phyloP scores from a whole-genome alignment of 345 rosid species.

The Noccaea bulbosa region DNA sequence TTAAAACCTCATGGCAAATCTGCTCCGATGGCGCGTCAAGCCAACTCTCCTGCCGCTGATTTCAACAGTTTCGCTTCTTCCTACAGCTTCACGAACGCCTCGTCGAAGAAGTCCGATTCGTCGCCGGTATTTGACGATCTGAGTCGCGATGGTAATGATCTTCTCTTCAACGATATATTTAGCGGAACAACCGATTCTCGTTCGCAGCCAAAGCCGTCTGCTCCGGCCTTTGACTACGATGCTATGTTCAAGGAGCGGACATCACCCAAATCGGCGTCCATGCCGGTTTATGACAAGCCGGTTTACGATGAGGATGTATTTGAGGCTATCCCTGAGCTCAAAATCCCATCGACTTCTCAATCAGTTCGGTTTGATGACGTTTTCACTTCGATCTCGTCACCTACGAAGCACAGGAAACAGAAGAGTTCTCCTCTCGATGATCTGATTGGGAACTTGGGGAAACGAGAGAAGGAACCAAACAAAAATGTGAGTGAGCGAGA shows the following conservation, averaged over 20 bases:
- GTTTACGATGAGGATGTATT: constrained; percentile 75
- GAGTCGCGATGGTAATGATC: constrained; percentile 33
- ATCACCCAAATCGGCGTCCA: constrained; percentile 42
- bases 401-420: constrained; percentile 38
- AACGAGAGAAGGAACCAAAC: constrained; percentile 35
- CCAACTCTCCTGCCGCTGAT: constrained; percentile 36
- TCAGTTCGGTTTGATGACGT: constrained; percentile 50
- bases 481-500: constrained; percentile 42
- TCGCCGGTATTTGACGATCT: constrained; percentile 53
- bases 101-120: constrained; percentile 44
- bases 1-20: constrained; percentile 77
- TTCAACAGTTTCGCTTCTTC: constrained; percentile 36
- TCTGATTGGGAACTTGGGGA: constrained; percentile 57
- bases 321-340: constrained; percentile 68
- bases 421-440: constrained; percentile 58
- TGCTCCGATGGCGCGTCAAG: constrained; percentile 72
- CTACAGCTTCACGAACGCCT: constrained; percentile 43
- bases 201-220: constrained; percentile 18
- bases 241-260: constrained; percentile 52
- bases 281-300: constrained; percentile 74
- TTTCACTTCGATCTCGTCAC: constrained; percentile 48
- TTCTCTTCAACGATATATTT: constrained; percentile 54
- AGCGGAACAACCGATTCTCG: constrained; percentile 53
- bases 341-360: constrained; percentile 50
- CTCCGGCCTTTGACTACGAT: constrained; percentile 55